Percentiles rank a stretch among this genome's conserved stretches.
Evolutionary conservation across 2,329 filamentous ascomycete genomes (phyloP).

Genomic region (Teratosphaeria destructans): DNA sequence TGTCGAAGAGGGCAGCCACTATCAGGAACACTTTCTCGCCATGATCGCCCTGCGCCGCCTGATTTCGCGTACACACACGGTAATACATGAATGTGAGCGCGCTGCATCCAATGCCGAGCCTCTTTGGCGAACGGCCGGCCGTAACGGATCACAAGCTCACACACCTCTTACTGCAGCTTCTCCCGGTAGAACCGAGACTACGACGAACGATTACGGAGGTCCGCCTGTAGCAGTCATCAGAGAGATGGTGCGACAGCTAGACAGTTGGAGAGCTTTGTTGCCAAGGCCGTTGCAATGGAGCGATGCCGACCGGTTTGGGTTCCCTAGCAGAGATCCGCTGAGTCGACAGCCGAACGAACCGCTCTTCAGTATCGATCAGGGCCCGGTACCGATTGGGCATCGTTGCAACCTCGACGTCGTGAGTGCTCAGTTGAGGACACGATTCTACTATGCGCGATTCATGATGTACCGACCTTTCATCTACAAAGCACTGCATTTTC

Average conservation of each 20-base stretch:
- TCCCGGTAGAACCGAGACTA: neutral
- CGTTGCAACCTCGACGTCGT: constrained; percentile 47
- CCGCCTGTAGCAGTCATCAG: constrained; percentile 36
- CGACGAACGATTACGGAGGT: constrained; percentile 25
- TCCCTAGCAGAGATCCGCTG: constrained; percentile 23
- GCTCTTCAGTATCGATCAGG: constrained; percentile 41
- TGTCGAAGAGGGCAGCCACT: constrained; percentile 31
- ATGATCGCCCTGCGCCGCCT: constrained; percentile 48
- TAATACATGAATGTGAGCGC: constrained; percentile 43
- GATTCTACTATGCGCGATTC: constrained; percentile 50
- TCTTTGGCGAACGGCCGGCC: constrained; percentile 3
- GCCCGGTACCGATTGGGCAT: constrained; percentile 36
- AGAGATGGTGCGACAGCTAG: constrained; percentile 44
- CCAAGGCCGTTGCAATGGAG: constrained; percentile 47
- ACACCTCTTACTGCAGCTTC: neutral
- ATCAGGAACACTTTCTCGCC: constrained; percentile 49
- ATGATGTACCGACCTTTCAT: constrained; percentile 49
- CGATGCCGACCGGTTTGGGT: constrained; percentile 41
- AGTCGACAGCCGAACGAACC: constrained; percentile 21
- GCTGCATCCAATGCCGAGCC: constrained; percentile 5
- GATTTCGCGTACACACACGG: constrained; percentile 42
- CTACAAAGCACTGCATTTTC: constrained; percentile 50
- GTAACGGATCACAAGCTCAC: neutral
- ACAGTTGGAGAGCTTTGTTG: constrained; percentile 48
- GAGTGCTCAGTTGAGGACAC: constrained; percentile 46